Conservation (phyloP, 345 rosid species). For the Gossypium mustelinum region DNA sequence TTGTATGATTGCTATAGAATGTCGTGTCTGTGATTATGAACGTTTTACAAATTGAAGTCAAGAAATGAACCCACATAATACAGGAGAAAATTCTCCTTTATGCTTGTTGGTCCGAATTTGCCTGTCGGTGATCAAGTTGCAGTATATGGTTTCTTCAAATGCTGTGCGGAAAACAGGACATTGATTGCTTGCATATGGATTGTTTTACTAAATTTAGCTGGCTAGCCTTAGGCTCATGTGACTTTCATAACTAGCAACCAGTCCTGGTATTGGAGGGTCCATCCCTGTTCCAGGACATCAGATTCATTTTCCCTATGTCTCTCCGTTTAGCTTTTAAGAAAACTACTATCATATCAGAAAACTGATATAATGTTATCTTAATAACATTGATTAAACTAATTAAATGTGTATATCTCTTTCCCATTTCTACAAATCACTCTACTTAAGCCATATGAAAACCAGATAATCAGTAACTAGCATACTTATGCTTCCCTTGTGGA, state of each 20-base stretch:
- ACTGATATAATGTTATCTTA: not conserved
- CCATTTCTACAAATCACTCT: not conserved
- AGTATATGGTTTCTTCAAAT: not conserved
- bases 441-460: not conserved
- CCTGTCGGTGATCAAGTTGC: not conserved
- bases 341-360: not conserved
- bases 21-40: not conserved
- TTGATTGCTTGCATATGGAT: not conserved
- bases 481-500: not conserved
- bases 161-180: not conserved
- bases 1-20: not conserved
- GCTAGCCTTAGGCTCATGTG: not conserved
- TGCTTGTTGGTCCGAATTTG: not conserved
- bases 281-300: too few relatives aligned
- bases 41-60: not conserved
- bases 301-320: not conserved
- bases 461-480: not conserved
- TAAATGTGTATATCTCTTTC: not conserved
- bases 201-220: not conserved
- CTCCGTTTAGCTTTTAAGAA: not conserved
- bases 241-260: not conserved
- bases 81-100: not conserved
- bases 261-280: not conserved
- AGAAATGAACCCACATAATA: not conserved
- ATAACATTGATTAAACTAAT: not conserved